Evolutionary conservation across 1,139 yeast genomes (phyloP).

Genomic region (Kazachstania sp.): DNA sequence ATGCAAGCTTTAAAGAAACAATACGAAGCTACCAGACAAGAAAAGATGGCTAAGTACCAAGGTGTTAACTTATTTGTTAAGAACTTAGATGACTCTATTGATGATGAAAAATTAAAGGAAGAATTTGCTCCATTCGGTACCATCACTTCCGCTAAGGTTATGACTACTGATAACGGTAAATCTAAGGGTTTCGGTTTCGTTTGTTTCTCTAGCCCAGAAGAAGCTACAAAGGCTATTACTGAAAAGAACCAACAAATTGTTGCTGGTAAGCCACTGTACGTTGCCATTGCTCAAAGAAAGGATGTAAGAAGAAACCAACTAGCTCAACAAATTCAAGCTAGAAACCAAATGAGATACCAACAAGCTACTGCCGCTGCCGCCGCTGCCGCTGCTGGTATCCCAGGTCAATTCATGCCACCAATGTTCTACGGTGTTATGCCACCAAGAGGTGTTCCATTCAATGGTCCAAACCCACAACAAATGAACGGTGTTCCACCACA

Average conservation of each 20-base stretch:
- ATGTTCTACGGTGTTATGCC: slow-evolving; percentile 79
- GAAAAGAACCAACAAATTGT: slow-evolving; percentile 99
- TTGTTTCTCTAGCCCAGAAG: slow-evolving; percentile 96
- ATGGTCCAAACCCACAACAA: slow-evolving; percentile 85
- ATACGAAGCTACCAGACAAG: slow-evolving; percentile 87
- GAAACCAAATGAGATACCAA: slow-evolving; percentile 98
- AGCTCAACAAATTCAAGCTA: slow-evolving; percentile 96
- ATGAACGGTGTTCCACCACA: slow-evolving; percentile 45
- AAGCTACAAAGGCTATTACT: slow-evolving; percentile 96
- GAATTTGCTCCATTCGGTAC: slow-evolving; percentile 91
- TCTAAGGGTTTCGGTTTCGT: slow-evolving; percentile 98
- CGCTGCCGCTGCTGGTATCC: slow-evolving; percentile 52
- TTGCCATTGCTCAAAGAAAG: slow-evolving; percentile 98
- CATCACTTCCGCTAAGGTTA: slow-evolving; percentile 93
- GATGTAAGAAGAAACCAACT: slow-evolving; percentile 96
- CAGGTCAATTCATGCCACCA: slow-evolving; percentile 94
- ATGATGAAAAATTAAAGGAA: slow-evolving; percentile 85
- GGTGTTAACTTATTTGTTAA: slow-evolving; percentile 95
- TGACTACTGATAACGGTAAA: slow-evolving; percentile 91
- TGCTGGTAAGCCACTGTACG: slow-evolving; percentile 93
- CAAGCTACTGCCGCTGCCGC: slow-evolving; percentile 72
- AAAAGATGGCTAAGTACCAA: slow-evolving; percentile 89
- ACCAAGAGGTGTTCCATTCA: slow-evolving; percentile 83
- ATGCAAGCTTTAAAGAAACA: slow-evolving; percentile 92
- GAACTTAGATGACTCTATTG: slow-evolving; percentile 90